These are phyloP conservation scores for Daedalea quercina DNA, from an alignment of 768 basidiomycete species.

Conservation along the genomic window DNA sequence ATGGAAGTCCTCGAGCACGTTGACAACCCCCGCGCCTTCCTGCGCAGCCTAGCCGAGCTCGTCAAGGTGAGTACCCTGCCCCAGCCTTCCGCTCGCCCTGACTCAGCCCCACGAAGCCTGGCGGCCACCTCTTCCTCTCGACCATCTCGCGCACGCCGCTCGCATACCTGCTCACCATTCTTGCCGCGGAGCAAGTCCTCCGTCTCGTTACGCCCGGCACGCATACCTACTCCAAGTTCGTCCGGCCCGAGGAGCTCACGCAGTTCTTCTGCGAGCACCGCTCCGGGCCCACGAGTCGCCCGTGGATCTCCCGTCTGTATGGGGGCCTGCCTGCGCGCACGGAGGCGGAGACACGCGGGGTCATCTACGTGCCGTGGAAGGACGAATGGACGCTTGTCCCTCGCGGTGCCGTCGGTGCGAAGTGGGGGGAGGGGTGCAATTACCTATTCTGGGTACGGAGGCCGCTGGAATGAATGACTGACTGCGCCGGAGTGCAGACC, in stretches of 20 bases:
- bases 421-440: constrained; percentile 50
- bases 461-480: constrained; percentile 31
- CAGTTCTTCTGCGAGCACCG: constrained; percentile 68
- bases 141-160: constrained; percentile 86
- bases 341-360: constrained; percentile 75
- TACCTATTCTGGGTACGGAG: constrained; percentile 88
- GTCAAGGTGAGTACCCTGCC: constrained; percentile 59
- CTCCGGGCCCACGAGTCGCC: neutral
- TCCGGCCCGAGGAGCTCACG: constrained; percentile 81
- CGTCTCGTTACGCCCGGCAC: constrained; percentile 81
- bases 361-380: constrained; percentile 68
- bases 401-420: constrained; percentile 35
- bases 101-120: constrained; percentile 55
- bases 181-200: constrained; percentile 77
- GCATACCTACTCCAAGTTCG: constrained; percentile 86
- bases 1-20: constrained; percentile 99
- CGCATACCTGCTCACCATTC: constrained; percentile 62
- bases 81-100: neutral
- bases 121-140: constrained; percentile 92
- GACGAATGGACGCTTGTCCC: constrained; percentile 68
- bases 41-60: constrained; percentile 73
- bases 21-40: constrained; percentile 81
- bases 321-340: constrained; percentile 46
- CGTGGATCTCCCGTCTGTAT: constrained; percentile 56
- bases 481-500: too few relatives aligned